Base-by-base conservation (phyloP, 2,329 filamentous ascomycete genomes). In the Hymenoscyphus linearis region DNA sequence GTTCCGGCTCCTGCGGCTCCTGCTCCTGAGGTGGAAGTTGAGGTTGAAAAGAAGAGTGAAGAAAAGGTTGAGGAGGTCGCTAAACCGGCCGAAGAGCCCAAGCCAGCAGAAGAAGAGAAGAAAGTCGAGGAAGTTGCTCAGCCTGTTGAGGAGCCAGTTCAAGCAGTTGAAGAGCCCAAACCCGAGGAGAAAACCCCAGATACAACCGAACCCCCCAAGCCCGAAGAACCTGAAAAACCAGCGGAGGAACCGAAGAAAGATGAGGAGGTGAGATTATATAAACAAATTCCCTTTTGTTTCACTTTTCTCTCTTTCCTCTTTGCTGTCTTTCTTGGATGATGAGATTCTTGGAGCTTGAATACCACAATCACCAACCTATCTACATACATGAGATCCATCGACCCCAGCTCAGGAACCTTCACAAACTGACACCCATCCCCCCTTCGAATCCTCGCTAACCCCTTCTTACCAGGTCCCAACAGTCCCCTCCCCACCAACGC, bases 191-290 rank as follows among this genome's bases (percentile, higher is more conserved):
- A 4, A 31, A 4, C 31, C 31, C 3, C n/a, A n/a, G n/a, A n/a
- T n/a, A n/a, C n/a, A n/a, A n/a, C n/a, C n/a, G n/a, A n/a, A n/a
- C n/a, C n/a, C n/a, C n/a, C n/a, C n/a, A n/a, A n/a, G n/a, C n/a
- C n/a, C n/a, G n/a, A n/a, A n/a, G n/a, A n/a, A n/a, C n/a, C n/a
- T n/a, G n/a, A n/a, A 10, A 59, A 57, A 9, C 14, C 22, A 9
- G 16, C 14, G 18, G 57, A 58, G 2, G 40, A 59, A 52, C 47
- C 58, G 25, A 62, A 65, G 57, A 61, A 64, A 47, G 34, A 31
- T 13, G 56, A 59, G 31, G 62, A 40, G 52, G 52, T 53, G 52
- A 53, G 52, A 34, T 18, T 18, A 53, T 53, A 34, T 53, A 26
- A 25, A 31, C 18, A 18, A 50, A 12, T 53, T 26, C 18, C 27